A percentile compares a stretch with the other conserved stretches of the same genome.
Evolutionary conservation across 1,284 basidiomycete genomes (phyloP).

Genomic region (Cutaneotrichosporon sp.): DNA sequence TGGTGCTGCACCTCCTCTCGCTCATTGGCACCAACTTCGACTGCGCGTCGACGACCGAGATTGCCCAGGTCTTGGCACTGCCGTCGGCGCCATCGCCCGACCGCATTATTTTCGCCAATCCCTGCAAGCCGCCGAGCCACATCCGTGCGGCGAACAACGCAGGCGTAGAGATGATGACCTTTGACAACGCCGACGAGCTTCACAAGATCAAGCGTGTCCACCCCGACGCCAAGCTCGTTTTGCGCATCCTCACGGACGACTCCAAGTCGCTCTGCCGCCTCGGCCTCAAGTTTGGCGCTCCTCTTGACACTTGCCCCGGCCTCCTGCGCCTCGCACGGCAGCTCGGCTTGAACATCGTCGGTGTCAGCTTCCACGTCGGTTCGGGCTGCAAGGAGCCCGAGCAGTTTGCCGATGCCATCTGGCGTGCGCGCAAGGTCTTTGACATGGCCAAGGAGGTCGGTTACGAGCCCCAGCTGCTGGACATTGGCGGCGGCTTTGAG

Average conservation of each 20-base stretch:
- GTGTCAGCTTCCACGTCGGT: slow-evolving; percentile 97
- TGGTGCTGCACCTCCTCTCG: slow-evolving; percentile 83
- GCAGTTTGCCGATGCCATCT: slow-evolving; percentile 85
- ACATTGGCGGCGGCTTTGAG: slow-evolving; percentile 95
- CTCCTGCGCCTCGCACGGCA: slow-evolving; percentile 75
- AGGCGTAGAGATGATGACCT: slow-evolving; percentile 90
- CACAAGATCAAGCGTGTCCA: slow-evolving; percentile 84
- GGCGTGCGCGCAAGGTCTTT: slow-evolving; percentile 76
- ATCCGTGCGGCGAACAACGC: slow-evolving; percentile 73
- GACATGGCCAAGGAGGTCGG: slow-evolving; percentile 79
- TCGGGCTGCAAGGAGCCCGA: slow-evolving; percentile 91
- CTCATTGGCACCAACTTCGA: slow-evolving; percentile 90
- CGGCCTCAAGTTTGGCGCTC: slow-evolving; percentile 95
- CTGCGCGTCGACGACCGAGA: slow-evolving; percentile 96
- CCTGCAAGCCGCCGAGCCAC: slow-evolving; percentile 94
- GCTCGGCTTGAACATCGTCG: slow-evolving; percentile 79
- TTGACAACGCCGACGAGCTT: slow-evolving; percentile 97
- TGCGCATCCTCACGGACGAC: slow-evolving; percentile 96
- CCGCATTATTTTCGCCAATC: slow-evolving; percentile 96
- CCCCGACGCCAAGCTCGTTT: slow-evolving; percentile 77
- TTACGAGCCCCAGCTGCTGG: slow-evolving; percentile 77
- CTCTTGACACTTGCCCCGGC: slow-evolving; percentile 71
- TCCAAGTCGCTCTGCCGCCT: slow-evolving; percentile 90
- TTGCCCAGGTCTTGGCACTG: slow-evolving; percentile 70
- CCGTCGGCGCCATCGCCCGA: slow-evolving; percentile 53